Evolutionary conservation across 371 early-diverging fungal species (phyloP), one percentile per base, ranked within the genome.

Genomic region (Chytridiales sp.): DNA sequence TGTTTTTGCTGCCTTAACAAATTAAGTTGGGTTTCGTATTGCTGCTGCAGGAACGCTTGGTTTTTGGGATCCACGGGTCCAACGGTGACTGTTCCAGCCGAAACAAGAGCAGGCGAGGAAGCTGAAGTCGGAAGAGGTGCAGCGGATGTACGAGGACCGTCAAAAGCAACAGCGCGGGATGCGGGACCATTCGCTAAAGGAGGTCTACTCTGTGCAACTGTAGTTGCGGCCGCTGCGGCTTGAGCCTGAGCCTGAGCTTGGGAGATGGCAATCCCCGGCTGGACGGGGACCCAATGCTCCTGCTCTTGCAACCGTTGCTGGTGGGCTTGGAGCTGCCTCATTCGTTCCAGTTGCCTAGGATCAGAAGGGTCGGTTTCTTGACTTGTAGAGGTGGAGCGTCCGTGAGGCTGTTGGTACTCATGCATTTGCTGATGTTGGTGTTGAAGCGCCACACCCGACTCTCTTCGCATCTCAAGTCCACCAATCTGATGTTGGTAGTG

Each of bases 11-110:
- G n/a, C n/a, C n/a, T n/a, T n/a, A n/a, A n/a, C n/a, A n/a, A n/a
- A n/a, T n/a, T n/a, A n/a, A 48, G 30, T 31, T 48, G 48, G 26
- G 24, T 26, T 31, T 48, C 48, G 31, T 48, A 48, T 31, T 48
- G 48, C 29, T 26, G 48, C 9, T 26, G 21, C 11, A 48, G 30
- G 31, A 26, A 48, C 26, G 9, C 26, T 29, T 48, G 15, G 9
- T 29, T 31, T 13, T 29, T 15, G 9, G 15, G 5, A 5, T 44
- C 44, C 5, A 11, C 44, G 24, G 19, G 19, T 19, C 5, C 44
- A 19, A 44, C 19, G 5, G 24, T 44, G 5, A 21, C 44, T 5
- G 6, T 6, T 6, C 5, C 6, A 8, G 6, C 44, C 11, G 4
- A 6, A 13, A 4, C 21, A 11, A 48, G 13, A 29, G 48, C 27